Base-by-base conservation (phyloP, 2,329 filamentous ascomycete genomes). In the Colletotrichum nymphaeae region DNA sequence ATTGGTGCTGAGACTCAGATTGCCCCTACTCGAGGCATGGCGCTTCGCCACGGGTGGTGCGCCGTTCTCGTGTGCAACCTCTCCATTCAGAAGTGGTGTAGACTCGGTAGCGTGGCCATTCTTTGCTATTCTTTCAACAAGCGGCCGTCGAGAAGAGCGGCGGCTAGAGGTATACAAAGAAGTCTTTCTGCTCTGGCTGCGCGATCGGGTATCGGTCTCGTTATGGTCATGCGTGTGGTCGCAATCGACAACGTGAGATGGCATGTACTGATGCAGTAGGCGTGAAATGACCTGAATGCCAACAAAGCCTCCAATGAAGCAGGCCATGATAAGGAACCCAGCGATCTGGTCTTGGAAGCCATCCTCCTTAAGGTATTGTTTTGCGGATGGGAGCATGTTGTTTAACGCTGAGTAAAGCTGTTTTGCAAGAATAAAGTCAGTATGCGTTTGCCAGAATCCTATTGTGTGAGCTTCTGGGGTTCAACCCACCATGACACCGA, bases 321-420 rank as follows among this genome's bases (percentile, higher is more conserved):
- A 93, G 12, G 78, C 88, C 79, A 95, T 92, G 78, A 95, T 86
- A 37, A 91, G 83, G 78, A 94, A 89, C 16, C 92, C 92, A 6
- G 95, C 94, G 2, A 84, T 80, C 74, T 92, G 89, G 3, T 94
- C 86, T 8, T 89, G 87, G 82, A 92, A 92, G 19, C 91, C 92
- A 64, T 91, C 93, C 67, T 91, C 87, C 72, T 88, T 86, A 4
- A 99, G 88, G 79, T 97, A 98, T 52, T 87, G 87, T 79, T 93
- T 95, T 2, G 96, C 92, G 24, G 94, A 95, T 11, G 96, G 96
- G 8, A 98, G 88, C 94, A 98, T 98, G 82, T 92, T 97, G 82
- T 95, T 97, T 35, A 98, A 84, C 1, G 96, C 92, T 46, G 95
- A 98, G 83, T 98, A 98, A 53, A 98, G 89, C 95, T 98, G 78